Evolutionary conservation across 768 basidiomycete species (phyloP).

Genomic region (Crucibulum laeve): DNA sequence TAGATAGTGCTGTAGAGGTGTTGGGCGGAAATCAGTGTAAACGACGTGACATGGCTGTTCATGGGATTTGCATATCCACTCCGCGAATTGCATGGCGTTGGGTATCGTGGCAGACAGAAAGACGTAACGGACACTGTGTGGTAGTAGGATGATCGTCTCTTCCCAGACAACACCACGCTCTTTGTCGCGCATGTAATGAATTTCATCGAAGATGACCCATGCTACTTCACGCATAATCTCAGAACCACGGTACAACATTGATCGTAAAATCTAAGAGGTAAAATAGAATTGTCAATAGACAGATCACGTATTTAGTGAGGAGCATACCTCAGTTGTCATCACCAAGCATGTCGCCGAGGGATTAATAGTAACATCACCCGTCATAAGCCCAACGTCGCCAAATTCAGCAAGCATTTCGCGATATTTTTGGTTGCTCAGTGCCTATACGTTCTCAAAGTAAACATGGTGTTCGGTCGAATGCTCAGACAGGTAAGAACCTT

Average conservation of each 20-base stretch:
- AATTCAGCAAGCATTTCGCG: constrained; percentile 97
- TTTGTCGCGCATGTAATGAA: constrained; percentile 99
- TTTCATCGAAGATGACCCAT: constrained; percentile 99
- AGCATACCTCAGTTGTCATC: constrained; percentile 94
- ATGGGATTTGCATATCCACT: constrained; percentile 97
- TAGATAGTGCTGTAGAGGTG: constrained; percentile 95
- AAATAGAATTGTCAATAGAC: constrained; percentile 1
- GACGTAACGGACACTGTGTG: constrained; percentile 94
- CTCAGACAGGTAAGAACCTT: constrained; percentile 62
- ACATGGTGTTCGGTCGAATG: constrained; percentile 10
- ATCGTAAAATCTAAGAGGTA: constrained; percentile 78
- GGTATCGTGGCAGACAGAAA: constrained; percentile 99
- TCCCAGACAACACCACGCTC: constrained; percentile 99
- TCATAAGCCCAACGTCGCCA: constrained; percentile 98
- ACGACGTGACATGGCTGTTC: constrained; percentile 99
- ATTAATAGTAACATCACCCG: constrained; percentile 98
- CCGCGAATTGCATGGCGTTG: constrained; percentile 98
- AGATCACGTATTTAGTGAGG: not conserved
- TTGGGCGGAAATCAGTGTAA: constrained; percentile 98
- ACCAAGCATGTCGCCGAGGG: constrained; percentile 95
- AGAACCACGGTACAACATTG: constrained; percentile 97
- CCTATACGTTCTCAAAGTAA: constrained; percentile 46
- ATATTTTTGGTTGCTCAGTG: constrained; percentile 97
- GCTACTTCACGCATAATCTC: constrained; percentile 99
- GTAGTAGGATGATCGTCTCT: constrained; percentile 95